phyloP scores from a whole-genome alignment of 2,329 filamentous ascomycete genomes.

The Pyrenochaeta sp. region DNA sequence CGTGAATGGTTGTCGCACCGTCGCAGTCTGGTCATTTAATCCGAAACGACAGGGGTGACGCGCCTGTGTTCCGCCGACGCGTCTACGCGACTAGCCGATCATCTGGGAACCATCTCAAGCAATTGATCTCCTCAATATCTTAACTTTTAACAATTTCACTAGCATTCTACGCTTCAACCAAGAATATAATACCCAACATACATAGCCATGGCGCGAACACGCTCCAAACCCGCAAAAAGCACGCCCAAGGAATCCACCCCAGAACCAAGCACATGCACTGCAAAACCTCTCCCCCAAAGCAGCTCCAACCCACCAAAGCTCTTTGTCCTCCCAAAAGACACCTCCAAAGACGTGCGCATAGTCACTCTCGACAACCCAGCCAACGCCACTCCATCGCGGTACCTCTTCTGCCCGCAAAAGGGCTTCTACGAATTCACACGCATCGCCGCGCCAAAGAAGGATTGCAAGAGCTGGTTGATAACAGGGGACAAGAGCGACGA shows the following conservation, averaged over 20 bases:
- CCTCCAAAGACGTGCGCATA: conserved; percentile 62
- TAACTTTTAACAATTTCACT: conserved; percentile 3
- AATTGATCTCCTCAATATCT: background rate
- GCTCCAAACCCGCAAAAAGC: conserved; percentile 37
- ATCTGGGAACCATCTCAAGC: background rate
- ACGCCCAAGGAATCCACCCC: conserved; percentile 26
- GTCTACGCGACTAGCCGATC: conserved; percentile 17
- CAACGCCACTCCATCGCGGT: conserved; percentile 57
- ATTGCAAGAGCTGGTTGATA: conserved; percentile 64
- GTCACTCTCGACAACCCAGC: conserved; percentile 64
- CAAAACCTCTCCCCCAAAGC: conserved; percentile 44
- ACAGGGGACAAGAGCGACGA: conserved; percentile 21
- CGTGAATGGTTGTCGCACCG: no score
- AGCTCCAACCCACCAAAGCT: conserved; percentile 58
- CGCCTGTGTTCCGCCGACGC: conserved; percentile 24
- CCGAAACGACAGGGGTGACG: conserved; percentile 43
- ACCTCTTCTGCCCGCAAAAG: conserved; percentile 65
- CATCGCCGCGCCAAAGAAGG: conserved; percentile 59
- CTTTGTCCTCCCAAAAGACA: conserved; percentile 64
- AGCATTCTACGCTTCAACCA: no score
- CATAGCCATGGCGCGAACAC: conserved; percentile 43
- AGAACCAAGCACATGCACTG: conserved; percentile 26
- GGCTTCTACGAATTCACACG: conserved; percentile 69
- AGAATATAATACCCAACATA: no score
- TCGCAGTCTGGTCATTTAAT: conserved; percentile 29